A percentile compares a stretch with the other conserved stretches of the same genome.
Evolutionary conservation across 2,329 filamentous ascomycete genomes (phyloP).

Genomic region (Diaporthe velutina): DNA sequence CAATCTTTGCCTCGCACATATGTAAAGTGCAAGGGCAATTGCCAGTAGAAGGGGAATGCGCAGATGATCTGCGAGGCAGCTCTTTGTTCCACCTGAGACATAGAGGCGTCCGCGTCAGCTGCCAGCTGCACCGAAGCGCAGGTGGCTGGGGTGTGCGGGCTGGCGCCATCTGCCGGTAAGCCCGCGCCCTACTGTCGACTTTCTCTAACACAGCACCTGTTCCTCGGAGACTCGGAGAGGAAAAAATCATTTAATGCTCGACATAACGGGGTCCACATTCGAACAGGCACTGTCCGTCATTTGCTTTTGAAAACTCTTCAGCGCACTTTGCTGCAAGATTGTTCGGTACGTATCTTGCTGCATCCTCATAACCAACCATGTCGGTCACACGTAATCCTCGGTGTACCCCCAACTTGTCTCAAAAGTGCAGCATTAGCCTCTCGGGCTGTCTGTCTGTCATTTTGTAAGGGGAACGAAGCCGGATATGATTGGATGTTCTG

Average conservation of each 20-base stretch:
- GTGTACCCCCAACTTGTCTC: neutral
- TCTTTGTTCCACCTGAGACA: neutral
- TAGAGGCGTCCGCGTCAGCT: neutral
- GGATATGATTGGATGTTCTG: neutral
- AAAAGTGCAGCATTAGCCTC: neutral
- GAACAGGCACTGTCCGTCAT: neutral
- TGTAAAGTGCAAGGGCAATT: neutral
- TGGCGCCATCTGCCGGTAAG: neutral
- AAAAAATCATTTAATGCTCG: neutral
- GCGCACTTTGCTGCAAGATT: neutral
- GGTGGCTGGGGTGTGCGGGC: neutral
- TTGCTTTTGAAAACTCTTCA: neutral
- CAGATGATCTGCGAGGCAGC: too few species aligned
- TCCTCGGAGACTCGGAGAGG: neutral
- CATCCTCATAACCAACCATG: neutral
- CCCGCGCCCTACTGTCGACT: neutral
- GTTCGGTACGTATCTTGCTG: neutral
- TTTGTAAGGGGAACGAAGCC: too few species aligned
- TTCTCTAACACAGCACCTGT: neutral
- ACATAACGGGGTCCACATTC: too few species aligned
- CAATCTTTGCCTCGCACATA: neutral
- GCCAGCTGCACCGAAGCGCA: neutral
- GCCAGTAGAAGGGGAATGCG: too few species aligned
- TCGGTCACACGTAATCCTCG: neutral
- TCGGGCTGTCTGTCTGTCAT: neutral